Evolutionary conservation across 1,139 yeast genomes (phyloP), one percentile per base, ranked within the genome.

Genomic region (Scheffersomyces titani): DNA sequence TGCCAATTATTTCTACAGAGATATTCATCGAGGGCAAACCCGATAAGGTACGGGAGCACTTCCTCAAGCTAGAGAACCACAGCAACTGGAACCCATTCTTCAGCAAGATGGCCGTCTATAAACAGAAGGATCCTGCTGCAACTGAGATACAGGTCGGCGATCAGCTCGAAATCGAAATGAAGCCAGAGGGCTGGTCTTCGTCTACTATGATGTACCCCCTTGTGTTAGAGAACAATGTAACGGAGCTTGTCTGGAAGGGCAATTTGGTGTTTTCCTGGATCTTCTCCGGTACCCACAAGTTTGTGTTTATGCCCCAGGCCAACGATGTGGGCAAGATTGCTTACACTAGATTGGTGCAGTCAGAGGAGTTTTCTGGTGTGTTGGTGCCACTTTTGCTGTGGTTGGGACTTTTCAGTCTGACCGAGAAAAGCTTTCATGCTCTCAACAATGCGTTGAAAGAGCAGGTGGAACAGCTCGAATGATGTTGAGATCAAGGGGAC

Each of bases 21-120:
- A 46, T 46, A 16, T 6, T 19, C 13, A 46, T 46, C 49, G n/a
- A 46, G n/a, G 49, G 24, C 49, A 20, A 20, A 13, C 49, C 49
- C 4, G 24, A 20, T 9, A 22, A 13, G 22, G 49, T 46, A 16
- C 49, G 49, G 20, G n/a, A 46, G 18, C 49, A 46, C 16, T 46
- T 46, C 49, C 49, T 46, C 24, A 46, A 46, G n/a, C 22, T 46
- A 16, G 49, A 46, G n/a, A 46, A 46, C 49, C 49, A 46, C 49
- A 13, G 24, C 49, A 46, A 46, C 22, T 46, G 49, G 49, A 46
- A 46, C 49, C 49, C 49, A 16, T 46, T 46, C 19, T 46, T 46
- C 49, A 22, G 16, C 49, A 46, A 46, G 22, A 18, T 46, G 16
- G 18, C 20, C 6, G 24, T 46, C 16, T 46, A 46, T 22, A 46